These are phyloP conservation scores for Ophiostoma novo-ulmi DNA, from an alignment of 2,329 filamentous ascomycete genomes.

Conservation along the genomic window DNA sequence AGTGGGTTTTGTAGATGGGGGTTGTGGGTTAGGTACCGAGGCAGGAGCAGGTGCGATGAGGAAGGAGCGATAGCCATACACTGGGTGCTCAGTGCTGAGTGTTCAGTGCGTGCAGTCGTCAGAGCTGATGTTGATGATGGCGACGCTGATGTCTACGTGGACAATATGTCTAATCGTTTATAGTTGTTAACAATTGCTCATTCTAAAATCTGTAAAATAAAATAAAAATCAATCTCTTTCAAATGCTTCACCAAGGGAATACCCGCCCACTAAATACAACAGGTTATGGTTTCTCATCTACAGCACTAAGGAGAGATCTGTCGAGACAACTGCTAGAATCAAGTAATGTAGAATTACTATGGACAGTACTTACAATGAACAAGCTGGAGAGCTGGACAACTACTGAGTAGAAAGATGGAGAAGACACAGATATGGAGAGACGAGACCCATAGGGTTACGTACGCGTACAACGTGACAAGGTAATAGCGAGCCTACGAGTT, in stretches of 20 bases:
- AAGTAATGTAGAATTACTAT: neutral
- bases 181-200: no score
- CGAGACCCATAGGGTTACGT: constrained; percentile 2
- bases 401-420: neutral
- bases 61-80: neutral
- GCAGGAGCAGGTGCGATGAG: neutral
- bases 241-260: neutral
- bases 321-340: neutral
- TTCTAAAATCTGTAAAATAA: neutral
- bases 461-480: neutral
- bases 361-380: neutral
- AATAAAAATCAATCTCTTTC: neutral
- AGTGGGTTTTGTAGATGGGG: neutral
- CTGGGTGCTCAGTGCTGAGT: neutral
- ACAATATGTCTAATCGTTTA: no score
- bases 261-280: constrained; percentile 1
- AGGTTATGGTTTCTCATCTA: neutral
- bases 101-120: neutral
- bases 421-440: neutral
- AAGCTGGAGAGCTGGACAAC: neutral
- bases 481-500: neutral
- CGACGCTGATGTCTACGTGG: no score
- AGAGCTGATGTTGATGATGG: neutral
- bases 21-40: neutral
- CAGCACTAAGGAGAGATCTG: neutral